A percentile compares a stretch with the other conserved stretches of the same genome.
These are phyloP conservation scores for Entophlyctis helioformis DNA, from an alignment of 192 early-diverging fungal genomes.

Conservation along the genomic window DNA sequence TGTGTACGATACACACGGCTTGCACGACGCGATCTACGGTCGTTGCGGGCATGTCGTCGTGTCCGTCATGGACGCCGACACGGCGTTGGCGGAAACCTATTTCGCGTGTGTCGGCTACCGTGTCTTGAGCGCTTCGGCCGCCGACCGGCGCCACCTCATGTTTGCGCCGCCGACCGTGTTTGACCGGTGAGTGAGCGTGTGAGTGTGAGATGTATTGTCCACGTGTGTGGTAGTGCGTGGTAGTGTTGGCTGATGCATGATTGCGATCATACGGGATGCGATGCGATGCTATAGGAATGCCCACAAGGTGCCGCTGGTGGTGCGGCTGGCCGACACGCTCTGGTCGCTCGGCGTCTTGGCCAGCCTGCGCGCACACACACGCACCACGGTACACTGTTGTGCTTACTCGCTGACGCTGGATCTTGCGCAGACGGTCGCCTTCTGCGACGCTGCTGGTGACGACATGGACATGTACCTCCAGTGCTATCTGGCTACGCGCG, in stretches of 20 bases:
- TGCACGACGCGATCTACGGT: too few species aligned
- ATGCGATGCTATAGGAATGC: constrained; percentile 26
- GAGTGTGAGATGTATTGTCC: constrained; percentile 11
- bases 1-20: too few species aligned
- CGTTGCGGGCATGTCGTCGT: constrained; percentile 22
- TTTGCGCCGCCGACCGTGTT: constrained; percentile 19
- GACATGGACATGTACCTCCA: constrained; percentile 58
- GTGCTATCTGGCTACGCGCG: constrained; percentile 45
- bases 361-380: constrained; percentile 34
- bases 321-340: constrained; percentile 46
- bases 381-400: constrained; percentile 41
- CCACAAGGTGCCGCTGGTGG: constrained; percentile 39
- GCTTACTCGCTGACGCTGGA: constrained; percentile 50
- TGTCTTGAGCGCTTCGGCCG: not conserved
- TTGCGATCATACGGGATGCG: too few species aligned
- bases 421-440: constrained; percentile 40
- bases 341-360: constrained; percentile 51
- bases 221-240: too few species aligned
- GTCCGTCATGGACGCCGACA: constrained; percentile 46
- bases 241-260: too few species aligned
- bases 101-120: constrained; percentile 10
- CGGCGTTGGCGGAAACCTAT: constrained; percentile 40
- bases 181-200: constrained; percentile 29
- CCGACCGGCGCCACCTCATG: not conserved
- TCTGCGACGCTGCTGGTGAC: constrained; percentile 55